Evolutionary conservation across 2,329 filamentous ascomycete species (phyloP).

Genomic region (Phyllosticta citrichinensis): DNA sequence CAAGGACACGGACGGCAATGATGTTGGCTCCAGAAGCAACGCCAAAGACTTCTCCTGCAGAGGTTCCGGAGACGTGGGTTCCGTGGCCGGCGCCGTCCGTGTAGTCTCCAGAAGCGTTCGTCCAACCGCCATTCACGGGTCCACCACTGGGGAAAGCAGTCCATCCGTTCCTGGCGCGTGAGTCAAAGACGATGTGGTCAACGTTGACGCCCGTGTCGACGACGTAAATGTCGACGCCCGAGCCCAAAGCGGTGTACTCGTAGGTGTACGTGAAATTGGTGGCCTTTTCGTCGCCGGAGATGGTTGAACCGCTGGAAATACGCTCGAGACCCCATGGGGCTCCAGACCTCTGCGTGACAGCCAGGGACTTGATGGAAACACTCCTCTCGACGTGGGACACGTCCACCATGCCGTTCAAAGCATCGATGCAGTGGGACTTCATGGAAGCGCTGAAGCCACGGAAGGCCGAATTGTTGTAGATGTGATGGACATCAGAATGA

Average conservation of each 20-base stretch:
- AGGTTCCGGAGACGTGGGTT: constrained; percentile 39
- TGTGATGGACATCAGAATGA: constrained; percentile 28
- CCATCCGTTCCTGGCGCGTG: constrained; percentile 23
- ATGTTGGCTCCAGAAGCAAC: constrained; percentile 40
- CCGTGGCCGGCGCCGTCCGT: constrained; percentile 38
- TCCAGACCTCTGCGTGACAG: constrained; percentile 19
- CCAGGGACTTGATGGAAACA: constrained; percentile 22
- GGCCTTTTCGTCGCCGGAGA: constrained; percentile 17
- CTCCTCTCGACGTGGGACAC: constrained; percentile 34
- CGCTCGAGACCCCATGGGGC: constrained; percentile 39
- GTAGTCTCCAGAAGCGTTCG: constrained; percentile 12
- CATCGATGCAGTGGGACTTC: constrained; percentile 29
- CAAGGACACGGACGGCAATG: constrained; percentile 43
- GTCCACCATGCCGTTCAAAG: constrained; percentile 30
- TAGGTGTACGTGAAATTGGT: constrained; percentile 36
- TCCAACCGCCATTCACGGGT: neutral
- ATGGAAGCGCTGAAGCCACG: constrained; percentile 31
- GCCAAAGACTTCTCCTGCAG: constrained; percentile 34
- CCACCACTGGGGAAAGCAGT: constrained; percentile 28
- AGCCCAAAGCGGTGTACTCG: constrained; percentile 24
- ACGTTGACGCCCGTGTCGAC: constrained; percentile 40
- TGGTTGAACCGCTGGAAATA: constrained; percentile 27
- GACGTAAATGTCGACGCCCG: constrained; percentile 39
- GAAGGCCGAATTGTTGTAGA: constrained; percentile 33
- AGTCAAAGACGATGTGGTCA: constrained; percentile 35